Evolutionary conservation across 2,329 filamentous ascomycete genomes (phyloP), one percentile per base, ranked within the genome.

Genomic region (Chaetomium strumarium): DNA sequence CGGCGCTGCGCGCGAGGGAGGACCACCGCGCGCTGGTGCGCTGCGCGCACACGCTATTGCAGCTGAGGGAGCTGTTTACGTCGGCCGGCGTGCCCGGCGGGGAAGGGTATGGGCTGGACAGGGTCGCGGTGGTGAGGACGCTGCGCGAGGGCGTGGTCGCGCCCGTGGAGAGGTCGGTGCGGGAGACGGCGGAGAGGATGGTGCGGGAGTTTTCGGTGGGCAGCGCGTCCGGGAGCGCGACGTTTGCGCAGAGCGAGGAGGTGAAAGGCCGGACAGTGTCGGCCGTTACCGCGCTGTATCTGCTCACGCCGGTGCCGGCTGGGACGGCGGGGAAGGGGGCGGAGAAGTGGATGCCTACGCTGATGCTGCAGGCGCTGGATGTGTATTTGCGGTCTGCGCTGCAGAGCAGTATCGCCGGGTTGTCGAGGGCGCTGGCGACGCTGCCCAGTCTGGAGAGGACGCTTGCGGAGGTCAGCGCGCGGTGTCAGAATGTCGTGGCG

Each of bases 401-500:
- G 13, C 89, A 91, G 55, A 85, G 85, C 42, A 91, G 88, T 37
- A 76, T 92, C 7, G 83, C 88, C 12, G 79, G 84, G 0, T 75
- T 99, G 10, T 77, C 86, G 1, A 78, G 90, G 19, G 85, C 88
- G 0, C 76, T 99, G 14, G 84, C 85, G 4, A 87, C 89, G 53
- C 76, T 97, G 2, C 88, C 92, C 0, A 86, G 80, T 0, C 77
- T 97, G 30, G 91, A 97, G 44, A 81, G 89, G 47, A 86, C 90
- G 0, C 76, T 97, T 1, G 75, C 81, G 14, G 93, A 97, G 63
- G 83, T 96, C 19, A 87, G 88, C 7, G 83, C 85, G 5, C 80
- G 88, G 42, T 96, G 92, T 65, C 91, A 96, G 66, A 95, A 95
- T 64, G 82, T 97, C 37, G 83, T 95, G n/a, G 89, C 90, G 0